Conservation (phyloP, 2,329 filamentous ascomycete genomes). For the Monosporascus sp. region DNA sequence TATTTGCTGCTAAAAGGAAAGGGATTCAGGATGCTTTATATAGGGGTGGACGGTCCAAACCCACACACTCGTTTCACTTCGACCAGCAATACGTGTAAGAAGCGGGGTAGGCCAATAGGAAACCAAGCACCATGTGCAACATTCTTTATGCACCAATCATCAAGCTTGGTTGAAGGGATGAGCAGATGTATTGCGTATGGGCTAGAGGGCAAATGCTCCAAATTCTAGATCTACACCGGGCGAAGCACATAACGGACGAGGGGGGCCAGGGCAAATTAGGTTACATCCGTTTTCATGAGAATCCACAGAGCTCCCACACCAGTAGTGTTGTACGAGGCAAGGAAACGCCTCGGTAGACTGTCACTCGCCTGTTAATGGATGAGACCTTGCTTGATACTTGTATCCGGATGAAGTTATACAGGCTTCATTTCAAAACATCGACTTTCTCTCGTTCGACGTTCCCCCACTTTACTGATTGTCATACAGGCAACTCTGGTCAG, state of each 20-base stretch:
- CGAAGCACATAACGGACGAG: background rate
- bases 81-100: slow-evolving; percentile 8
- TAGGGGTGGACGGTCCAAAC: slow-evolving; percentile 7
- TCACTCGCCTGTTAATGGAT: background rate
- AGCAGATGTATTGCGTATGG: slow-evolving; percentile 15
- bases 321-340: too few species aligned
- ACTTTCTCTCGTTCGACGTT: too few species aligned
- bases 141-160: slow-evolving; percentile 21
- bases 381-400: background rate
- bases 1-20: background rate
- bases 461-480: too few species aligned
- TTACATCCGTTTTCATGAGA: background rate
- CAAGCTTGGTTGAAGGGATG: slow-evolving; percentile 1
- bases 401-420: too few species aligned
- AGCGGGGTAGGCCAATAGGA: slow-evolving; percentile 27
- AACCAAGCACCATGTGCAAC: slow-evolving; percentile 15
- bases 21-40: slow-evolving; percentile 9
- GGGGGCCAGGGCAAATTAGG: background rate
- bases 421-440: too few species aligned
- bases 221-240: background rate
- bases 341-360: background rate
- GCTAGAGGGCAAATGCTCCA: slow-evolving; percentile 3
- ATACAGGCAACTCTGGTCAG: background rate
- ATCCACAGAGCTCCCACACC: too few species aligned
- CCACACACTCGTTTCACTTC: background rate